These are phyloP conservation scores for Agaricales sp. DNA, from an alignment of 1,284 basidiomycete genomes.

Conservation along the genomic window DNA sequence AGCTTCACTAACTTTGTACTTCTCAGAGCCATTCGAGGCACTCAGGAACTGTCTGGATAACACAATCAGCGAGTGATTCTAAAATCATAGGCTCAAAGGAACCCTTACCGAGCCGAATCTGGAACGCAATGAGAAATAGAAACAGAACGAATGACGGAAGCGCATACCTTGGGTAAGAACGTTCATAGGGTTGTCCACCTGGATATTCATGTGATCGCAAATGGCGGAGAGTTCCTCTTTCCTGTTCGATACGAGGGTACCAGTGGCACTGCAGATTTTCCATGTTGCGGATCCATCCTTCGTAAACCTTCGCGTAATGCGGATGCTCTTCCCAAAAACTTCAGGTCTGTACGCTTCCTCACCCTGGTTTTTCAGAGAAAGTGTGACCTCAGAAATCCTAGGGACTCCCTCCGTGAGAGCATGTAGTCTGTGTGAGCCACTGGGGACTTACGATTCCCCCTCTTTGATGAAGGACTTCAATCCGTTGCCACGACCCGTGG, in stretches of 20 bases:
- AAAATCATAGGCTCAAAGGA: too few relatives aligned
- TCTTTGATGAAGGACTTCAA: slow-evolving; percentile 87
- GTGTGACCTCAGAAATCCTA: slow-evolving; percentile 69
- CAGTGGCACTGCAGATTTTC: slow-evolving; percentile 75
- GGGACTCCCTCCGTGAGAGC: not conserved
- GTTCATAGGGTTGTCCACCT: slow-evolving; percentile 95
- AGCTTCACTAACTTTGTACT: slow-evolving; percentile 64
- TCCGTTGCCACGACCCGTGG: slow-evolving; percentile 82
- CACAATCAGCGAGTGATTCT: not conserved
- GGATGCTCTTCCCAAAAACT: slow-evolving; percentile 77
- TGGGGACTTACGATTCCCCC: slow-evolving; percentile 57
- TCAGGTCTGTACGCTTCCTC: slow-evolving; percentile 81
- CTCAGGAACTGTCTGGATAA: slow-evolving; percentile 80
- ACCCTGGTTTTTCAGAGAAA: slow-evolving; percentile 82
- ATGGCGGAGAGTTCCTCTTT: slow-evolving; percentile 82
- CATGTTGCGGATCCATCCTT: slow-evolving; percentile 69
- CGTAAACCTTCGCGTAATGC: slow-evolving; percentile 76
- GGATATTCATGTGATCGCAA: slow-evolving; percentile 91
- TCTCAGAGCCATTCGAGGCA: slow-evolving; percentile 74
- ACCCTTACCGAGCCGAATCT: slow-evolving; percentile 26
- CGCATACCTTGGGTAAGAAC: slow-evolving; percentile 78
- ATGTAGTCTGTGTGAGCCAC: not conserved
- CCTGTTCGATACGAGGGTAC: slow-evolving; percentile 66
- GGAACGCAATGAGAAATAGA: too few relatives aligned
- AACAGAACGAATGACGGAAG: not conserved